Percentiles rank a stretch among this genome's conserved stretches.
Evolutionary conservation across 2,329 filamentous ascomycete species (phyloP).

Genomic region (Fusarium sp.): DNA sequence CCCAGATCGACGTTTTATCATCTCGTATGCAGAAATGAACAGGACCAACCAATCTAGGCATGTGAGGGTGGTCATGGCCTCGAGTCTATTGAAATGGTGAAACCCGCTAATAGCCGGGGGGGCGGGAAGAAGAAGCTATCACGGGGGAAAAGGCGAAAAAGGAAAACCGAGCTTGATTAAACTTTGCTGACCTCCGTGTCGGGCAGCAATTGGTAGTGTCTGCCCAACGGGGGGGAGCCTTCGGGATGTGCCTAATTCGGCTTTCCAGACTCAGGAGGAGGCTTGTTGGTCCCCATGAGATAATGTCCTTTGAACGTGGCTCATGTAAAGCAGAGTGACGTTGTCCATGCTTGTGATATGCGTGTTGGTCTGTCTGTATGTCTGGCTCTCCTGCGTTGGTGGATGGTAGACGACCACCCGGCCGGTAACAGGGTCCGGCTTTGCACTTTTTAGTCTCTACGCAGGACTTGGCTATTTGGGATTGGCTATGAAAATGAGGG

Average conservation of each 20-base stretch:
- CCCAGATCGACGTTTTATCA: not conserved
- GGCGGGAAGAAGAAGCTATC: not conserved
- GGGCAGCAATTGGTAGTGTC: not conserved
- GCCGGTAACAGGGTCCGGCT: not conserved
- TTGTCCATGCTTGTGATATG: not conserved
- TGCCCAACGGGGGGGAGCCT: not conserved
- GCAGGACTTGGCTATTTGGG: not conserved
- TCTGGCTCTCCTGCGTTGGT: not conserved
- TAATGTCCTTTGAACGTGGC: not conserved
- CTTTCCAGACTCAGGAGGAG: not conserved
- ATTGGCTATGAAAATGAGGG: not conserved
- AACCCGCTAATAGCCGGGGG: not conserved
- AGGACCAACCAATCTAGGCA: not conserved
- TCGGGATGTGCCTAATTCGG: not conserved
- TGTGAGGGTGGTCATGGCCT: not conserved
- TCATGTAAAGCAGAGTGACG: not conserved
- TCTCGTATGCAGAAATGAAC: not conserved
- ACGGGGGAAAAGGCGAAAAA: not conserved
- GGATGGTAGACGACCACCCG: not conserved
- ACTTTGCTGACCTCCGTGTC: not conserved
- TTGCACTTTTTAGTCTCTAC: not conserved
- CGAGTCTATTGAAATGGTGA: not conserved
- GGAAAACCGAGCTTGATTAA: not conserved
- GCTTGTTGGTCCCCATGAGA: not conserved
- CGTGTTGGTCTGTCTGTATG: not conserved